A percentile compares a stretch with the other conserved stretches of the same genome.
phyloP scores from a whole-genome alignment of 2,329 filamentous ascomycete genomes.

The Cladobotryum protrusum region DNA sequence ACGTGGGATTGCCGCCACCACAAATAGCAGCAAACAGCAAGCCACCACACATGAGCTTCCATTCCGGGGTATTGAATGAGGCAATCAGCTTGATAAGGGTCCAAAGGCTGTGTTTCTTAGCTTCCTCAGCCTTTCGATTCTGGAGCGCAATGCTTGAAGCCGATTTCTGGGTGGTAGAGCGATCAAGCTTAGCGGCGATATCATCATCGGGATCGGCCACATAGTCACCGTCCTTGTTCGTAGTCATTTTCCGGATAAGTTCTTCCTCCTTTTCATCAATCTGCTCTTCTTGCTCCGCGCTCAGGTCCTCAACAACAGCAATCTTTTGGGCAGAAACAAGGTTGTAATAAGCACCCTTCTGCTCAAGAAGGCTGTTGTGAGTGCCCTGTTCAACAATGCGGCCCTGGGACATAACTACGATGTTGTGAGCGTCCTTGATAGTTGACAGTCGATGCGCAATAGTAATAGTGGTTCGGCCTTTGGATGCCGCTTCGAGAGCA shows the following conservation, averaged over 20 bases:
- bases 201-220: constrained; percentile 57
- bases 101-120: constrained; percentile 62
- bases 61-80: constrained; percentile 72
- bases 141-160: constrained; percentile 65
- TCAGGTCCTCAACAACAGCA: constrained; percentile 50
- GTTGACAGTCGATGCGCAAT: constrained; percentile 95
- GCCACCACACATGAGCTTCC: constrained; percentile 65
- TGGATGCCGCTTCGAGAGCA: constrained; percentile 77
- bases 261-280: constrained; percentile 45
- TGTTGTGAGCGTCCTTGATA: constrained; percentile 90
- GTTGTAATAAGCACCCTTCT: constrained; percentile 68
- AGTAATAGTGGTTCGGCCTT: constrained; percentile 87
- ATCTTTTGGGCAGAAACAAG: constrained; percentile 88
- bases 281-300: constrained; percentile 44
- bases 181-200: constrained; percentile 51
- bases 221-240: constrained; percentile 34
- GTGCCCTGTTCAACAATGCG: constrained; percentile 85
- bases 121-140: constrained; percentile 42
- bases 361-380: constrained; percentile 71
- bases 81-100: constrained; percentile 73
- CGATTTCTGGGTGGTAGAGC: constrained; percentile 50
- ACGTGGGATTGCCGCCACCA: constrained; percentile 71
- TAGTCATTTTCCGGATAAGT: constrained; percentile 41
- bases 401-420: constrained; percentile 84
- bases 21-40: constrained; percentile 71